A percentile compares a stretch with the other conserved stretches of the same genome.
These are phyloP conservation scores for Aspergillus eucalypticola DNA, from an alignment of 2,329 filamentous ascomycete genomes.

Conservation along the genomic window DNA sequence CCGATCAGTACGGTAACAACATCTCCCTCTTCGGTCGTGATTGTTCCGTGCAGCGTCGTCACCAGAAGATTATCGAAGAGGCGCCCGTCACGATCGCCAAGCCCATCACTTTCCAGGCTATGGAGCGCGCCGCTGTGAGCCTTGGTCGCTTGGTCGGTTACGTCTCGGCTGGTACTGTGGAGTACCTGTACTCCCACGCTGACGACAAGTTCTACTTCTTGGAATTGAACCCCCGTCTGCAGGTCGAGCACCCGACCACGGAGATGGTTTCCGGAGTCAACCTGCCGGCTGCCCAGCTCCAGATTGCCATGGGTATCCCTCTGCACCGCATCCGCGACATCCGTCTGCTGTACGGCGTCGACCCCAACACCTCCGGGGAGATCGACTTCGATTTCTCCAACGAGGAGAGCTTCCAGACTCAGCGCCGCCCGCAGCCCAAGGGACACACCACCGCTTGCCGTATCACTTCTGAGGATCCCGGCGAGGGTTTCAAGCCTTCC, in stretches of 20 bases:
- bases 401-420: conserved; percentile 76
- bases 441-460: conserved; percentile 97
- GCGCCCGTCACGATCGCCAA: conserved; percentile 96
- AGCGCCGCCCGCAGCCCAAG: conserved; percentile 88
- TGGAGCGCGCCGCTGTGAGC: conserved; percentile 95
- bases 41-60: conserved; percentile 95
- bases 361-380: conserved; percentile 79
- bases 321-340: conserved; percentile 96
- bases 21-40: conserved; percentile 98
- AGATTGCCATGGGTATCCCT: conserved; percentile 98
- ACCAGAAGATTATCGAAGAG: conserved; percentile 99
- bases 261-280: conserved; percentile 99
- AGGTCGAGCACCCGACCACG: conserved; percentile 98
- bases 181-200: conserved; percentile 96
- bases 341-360: conserved; percentile 90
- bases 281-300: conserved; percentile 92
- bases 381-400: conserved; percentile 97
- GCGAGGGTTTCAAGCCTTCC: conserved; percentile 99
- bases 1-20: conserved; percentile 99
- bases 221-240: conserved; percentile 96
- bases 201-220: conserved; percentile 99
- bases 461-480: conserved; percentile 98
- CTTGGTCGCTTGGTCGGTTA: conserved; percentile 94
- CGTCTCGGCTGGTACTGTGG: conserved; percentile 96
- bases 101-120: conserved; percentile 82